Percentiles rank a stretch among this genome's conserved stretches.
Conservation (phyloP, 257 asterid species). For the Schizonepeta tenuifolia region DNA sequence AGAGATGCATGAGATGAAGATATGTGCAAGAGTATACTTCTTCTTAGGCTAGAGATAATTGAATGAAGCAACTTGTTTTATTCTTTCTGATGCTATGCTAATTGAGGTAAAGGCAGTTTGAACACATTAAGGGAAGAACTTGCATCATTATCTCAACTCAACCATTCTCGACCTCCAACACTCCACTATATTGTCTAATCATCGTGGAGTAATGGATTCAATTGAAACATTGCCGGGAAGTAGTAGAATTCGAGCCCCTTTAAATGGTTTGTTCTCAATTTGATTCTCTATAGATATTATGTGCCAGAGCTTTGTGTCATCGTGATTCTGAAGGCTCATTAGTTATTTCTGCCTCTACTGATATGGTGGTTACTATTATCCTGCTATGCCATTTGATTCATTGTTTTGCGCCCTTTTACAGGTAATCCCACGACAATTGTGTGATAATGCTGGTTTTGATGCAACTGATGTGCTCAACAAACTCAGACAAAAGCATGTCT, state of each 20-base stretch:
- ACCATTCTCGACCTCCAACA: no score
- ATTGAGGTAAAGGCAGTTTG: background rate
- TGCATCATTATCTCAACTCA: background rate
- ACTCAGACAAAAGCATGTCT: conserved; percentile 94
- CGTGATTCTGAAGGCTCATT: background rate
- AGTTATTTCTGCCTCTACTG: conserved; percentile 3
- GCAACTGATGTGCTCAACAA: conserved; percentile 97
- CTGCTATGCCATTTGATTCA: no score
- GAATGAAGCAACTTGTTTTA: no score
- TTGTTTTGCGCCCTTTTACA: conserved; percentile 24
- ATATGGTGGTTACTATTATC: background rate
- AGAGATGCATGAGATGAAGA: background rate
- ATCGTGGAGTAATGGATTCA: background rate
- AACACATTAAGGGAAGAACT: background rate
- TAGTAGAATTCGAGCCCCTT: background rate
- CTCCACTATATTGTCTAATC: background rate
- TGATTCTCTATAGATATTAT: no score
- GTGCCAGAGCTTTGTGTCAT: background rate
- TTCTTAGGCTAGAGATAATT: no score
- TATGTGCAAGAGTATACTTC: no score
- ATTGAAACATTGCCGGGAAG: background rate
- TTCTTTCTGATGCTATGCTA: background rate
- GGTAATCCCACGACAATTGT: conserved; percentile 55
- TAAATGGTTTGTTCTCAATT: conserved; percentile 19
- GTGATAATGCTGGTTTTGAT: conserved; percentile 71